Percentiles rank a stretch among this genome's conserved stretches.
These are phyloP conservation scores for Bipolaris oryzae DNA, from an alignment of 2,329 filamentous ascomycete species.

Conservation along the genomic window DNA sequence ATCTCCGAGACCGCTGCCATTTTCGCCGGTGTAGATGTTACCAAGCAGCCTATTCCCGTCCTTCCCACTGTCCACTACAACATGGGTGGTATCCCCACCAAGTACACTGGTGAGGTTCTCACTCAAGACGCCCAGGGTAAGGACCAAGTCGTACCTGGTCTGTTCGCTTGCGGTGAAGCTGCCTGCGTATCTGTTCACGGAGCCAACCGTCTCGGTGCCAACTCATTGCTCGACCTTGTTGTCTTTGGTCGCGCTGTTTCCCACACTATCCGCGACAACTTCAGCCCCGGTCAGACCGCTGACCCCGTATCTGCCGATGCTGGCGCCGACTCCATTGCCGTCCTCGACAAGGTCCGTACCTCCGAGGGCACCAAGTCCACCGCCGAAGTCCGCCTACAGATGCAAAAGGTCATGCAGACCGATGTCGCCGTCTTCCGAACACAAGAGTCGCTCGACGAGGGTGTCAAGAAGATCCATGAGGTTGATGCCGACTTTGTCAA, in stretches of 20 bases:
- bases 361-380: constrained; percentile 86
- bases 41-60: constrained; percentile 95
- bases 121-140: constrained; percentile 84
- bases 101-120: constrained; percentile 95
- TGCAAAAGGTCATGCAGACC: constrained; percentile 99
- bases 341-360: constrained; percentile 84
- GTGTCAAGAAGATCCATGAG: constrained; percentile 83
- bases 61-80: constrained; percentile 98
- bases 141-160: constrained; percentile 90
- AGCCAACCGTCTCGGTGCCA: constrained; percentile 96
- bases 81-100: constrained; percentile 98
- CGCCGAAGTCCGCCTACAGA: constrained; percentile 83
- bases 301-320: constrained; percentile 82
- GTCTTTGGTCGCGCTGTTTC: constrained; percentile 98
- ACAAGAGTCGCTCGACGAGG: constrained; percentile 90
- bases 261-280: constrained; percentile 95
- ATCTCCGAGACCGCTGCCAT: constrained; percentile 98
- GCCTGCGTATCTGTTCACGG: constrained; percentile 98
- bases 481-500: constrained; percentile 81
- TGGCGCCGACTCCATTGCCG: constrained; percentile 83
- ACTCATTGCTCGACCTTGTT: constrained; percentile 95
- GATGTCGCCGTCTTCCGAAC: constrained; percentile 97
- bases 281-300: constrained; percentile 80
- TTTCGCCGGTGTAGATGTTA: constrained; percentile 95
- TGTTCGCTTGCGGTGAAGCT: constrained; percentile 96